phyloP scores from a whole-genome alignment of 768 basidiomycete species.

The Peribolospora baueri region DNA sequence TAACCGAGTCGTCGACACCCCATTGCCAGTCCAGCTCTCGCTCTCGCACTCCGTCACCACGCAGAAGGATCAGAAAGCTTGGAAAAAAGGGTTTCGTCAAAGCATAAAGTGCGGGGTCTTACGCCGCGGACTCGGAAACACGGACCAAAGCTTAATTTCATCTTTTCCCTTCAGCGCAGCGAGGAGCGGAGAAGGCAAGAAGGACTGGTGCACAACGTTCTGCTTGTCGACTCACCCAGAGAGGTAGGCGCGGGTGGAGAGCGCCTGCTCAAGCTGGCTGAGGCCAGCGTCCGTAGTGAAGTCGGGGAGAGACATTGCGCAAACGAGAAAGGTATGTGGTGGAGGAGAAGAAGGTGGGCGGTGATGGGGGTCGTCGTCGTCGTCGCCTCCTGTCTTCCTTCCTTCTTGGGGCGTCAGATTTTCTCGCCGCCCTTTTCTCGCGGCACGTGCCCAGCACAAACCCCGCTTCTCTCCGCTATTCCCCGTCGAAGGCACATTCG shows the following conservation, averaged over 20 bases:
- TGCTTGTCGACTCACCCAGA: too few relatives aligned
- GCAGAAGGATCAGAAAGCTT: slow-evolving; percentile 40
- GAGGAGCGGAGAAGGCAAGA: neutral
- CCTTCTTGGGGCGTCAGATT: too few relatives aligned
- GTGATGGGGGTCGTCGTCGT: too few relatives aligned
- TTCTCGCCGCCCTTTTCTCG: too few relatives aligned
- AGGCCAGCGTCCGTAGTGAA: too few relatives aligned
- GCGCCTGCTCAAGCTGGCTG: neutral
- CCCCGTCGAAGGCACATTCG: neutral
- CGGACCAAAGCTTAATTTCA: slow-evolving; percentile 74
- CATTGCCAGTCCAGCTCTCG: slow-evolving; percentile 1
- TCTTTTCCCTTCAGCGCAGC: slow-evolving; percentile 20
- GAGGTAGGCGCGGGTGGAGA: neutral
- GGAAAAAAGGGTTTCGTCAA: slow-evolving; percentile 41
- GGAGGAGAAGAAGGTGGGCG: too few relatives aligned
- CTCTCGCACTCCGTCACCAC: too few relatives aligned
- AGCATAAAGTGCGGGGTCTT: slow-evolving; percentile 55
- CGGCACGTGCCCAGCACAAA: neutral
- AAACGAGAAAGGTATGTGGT: too few relatives aligned
- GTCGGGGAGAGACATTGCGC: too few relatives aligned
- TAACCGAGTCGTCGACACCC: neutral
- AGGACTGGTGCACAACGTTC: neutral
- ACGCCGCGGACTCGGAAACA: slow-evolving; percentile 70
- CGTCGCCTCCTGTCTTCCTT: too few relatives aligned
- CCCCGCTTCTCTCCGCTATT: neutral